A percentile compares a stretch with the other conserved stretches of the same genome.
phyloP scores from a whole-genome alignment of 2,329 filamentous ascomycete species.

The Neobulgaria alba region DNA sequence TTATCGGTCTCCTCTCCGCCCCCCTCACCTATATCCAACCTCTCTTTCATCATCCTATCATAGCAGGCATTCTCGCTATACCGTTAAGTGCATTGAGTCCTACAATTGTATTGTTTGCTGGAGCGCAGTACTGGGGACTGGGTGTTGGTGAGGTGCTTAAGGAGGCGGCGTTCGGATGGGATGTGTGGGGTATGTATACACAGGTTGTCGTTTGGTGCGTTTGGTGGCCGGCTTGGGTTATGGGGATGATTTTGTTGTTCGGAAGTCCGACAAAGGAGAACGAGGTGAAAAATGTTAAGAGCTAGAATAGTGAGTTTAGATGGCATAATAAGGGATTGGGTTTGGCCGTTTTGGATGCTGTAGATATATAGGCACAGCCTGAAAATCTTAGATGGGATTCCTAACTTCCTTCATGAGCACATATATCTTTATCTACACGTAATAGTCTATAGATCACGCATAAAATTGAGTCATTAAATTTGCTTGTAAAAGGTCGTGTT shows the following conservation, averaged over 20 bases:
- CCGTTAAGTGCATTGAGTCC: constrained; percentile 56
- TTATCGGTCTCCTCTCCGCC: constrained; percentile 69
- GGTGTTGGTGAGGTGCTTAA: constrained; percentile 51
- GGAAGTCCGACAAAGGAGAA: constrained; percentile 28
- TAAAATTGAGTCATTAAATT: too few species aligned
- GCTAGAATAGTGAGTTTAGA: too few species aligned
- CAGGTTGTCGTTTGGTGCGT: constrained; percentile 87
- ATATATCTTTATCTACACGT: too few species aligned
- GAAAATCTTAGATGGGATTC: too few species aligned
- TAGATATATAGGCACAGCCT: too few species aligned
- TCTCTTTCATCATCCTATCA: constrained; percentile 31
- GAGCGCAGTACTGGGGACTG: constrained; percentile 38
- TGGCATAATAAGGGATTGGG: too few species aligned
- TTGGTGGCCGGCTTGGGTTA: constrained; percentile 90
- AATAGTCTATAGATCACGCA: too few species aligned
- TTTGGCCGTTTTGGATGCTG: too few species aligned
- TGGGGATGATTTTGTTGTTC: constrained; percentile 48
- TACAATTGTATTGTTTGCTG: constrained; percentile 41
- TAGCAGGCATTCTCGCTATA: constrained; percentile 37
- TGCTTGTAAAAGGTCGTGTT: too few species aligned
- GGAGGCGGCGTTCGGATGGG: constrained; percentile 78
- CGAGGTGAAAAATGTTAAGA: not conserved
- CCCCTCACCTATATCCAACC: constrained; percentile 70
- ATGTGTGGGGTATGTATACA: constrained; percentile 83
- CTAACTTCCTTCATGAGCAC: too few species aligned